Evolutionary conservation across 1,284 basidiomycete species (phyloP).

Genomic region (Rhodotorula sp.): DNA sequence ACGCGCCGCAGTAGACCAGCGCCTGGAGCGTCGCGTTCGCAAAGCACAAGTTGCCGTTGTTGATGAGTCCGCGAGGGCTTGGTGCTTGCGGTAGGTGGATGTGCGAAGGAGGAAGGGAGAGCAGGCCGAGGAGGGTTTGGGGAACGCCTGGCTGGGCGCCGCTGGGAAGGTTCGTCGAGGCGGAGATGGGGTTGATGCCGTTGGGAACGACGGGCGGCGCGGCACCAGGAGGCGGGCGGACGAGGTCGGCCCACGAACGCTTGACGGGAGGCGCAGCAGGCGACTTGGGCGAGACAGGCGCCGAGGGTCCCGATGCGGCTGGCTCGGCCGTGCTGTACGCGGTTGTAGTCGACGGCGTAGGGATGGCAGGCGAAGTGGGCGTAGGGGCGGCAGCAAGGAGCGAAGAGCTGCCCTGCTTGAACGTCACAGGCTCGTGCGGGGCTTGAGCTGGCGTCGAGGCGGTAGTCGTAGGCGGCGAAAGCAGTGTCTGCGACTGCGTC

Average conservation of each 20-base stretch:
- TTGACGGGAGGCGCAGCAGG: neutral
- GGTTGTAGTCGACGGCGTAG: slow-evolving; percentile 2
- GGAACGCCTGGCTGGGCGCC: neutral
- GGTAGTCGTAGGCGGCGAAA: neutral
- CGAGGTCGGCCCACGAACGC: slow-evolving; percentile 38
- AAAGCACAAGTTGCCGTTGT: slow-evolving; percentile 97
- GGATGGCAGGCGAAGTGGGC: neutral
- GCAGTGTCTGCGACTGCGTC: neutral
- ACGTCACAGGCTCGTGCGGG: neutral
- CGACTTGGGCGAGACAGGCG: slow-evolving; percentile 17
- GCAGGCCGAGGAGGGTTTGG: slow-evolving; percentile 6
- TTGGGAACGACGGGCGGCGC: neutral
- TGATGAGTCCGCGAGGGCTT: slow-evolving; percentile 71
- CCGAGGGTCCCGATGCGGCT: neutral
- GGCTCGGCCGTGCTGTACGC: neutral
- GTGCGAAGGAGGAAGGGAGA: slow-evolving; percentile 8
- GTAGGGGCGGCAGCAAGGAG: neutral
- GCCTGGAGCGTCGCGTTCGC: slow-evolving; percentile 91
- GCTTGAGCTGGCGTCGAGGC: neutral
- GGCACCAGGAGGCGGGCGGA: slow-evolving; percentile 20
- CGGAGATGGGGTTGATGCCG: slow-evolving; percentile 8
- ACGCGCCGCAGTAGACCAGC: slow-evolving; percentile 82
- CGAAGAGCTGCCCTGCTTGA: neutral
- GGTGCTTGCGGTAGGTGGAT: slow-evolving; percentile 17
- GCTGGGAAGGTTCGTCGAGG: neutral